Percentiles rank a stretch among this genome's conserved stretches.
Conservation (phyloP, 441 rosid species). For the Gossypium schwendimanii region DNA sequence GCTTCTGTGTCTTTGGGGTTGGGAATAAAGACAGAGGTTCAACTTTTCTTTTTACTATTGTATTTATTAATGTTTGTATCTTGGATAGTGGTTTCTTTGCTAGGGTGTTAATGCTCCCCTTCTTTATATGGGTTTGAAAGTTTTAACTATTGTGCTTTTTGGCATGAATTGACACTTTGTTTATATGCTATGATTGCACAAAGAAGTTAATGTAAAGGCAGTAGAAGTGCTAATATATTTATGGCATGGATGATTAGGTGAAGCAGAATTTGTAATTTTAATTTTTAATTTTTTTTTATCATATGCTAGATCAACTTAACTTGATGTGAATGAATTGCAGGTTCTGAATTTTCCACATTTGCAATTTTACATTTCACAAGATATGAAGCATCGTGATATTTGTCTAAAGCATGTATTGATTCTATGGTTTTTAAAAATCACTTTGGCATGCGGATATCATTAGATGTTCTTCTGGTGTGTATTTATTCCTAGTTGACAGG, state of each 20-base stretch:
- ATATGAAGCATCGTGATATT: neutral
- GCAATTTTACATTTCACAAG: neutral
- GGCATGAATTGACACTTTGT: neutral
- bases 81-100: neutral
- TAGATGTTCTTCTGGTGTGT: neutral
- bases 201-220: slow-evolving; percentile 1
- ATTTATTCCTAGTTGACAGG: neutral
- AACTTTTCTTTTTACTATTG: slow-evolving; percentile 9
- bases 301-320: neutral
- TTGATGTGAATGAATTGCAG: neutral
- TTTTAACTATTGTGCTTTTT: neutral
- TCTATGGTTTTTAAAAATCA: neutral
- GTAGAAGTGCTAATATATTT: neutral
- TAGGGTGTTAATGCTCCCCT: neutral
- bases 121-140: neutral
- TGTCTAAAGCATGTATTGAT: neutral
- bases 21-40: slow-evolving; percentile 93
- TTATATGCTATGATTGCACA: neutral
- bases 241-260: neutral
- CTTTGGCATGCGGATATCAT: neutral
- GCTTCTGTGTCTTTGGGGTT: slow-evolving; percentile 76
- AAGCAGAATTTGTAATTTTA: neutral
- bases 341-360: neutral
- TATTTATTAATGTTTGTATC: neutral
- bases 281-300: neutral